A percentile compares a stretch with the other conserved stretches of the same genome.
Evolutionary conservation across 306 rosid genomes (phyloP).

Genomic region (Cucumis cinereus): DNA sequence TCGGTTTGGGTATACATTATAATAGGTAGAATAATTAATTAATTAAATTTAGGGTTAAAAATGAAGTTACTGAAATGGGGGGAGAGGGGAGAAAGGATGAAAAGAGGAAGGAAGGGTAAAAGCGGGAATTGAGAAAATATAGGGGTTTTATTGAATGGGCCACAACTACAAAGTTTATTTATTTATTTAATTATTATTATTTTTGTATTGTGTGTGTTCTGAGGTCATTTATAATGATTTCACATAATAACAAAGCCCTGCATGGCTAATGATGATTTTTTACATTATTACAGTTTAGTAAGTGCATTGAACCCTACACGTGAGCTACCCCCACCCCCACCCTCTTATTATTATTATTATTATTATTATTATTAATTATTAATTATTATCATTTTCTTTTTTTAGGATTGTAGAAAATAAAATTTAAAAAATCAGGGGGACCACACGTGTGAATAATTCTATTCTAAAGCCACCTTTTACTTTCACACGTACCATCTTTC

Average conservation of each 20-base stretch:
- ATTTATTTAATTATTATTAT: too few relatives aligned
- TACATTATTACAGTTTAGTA: conserved; percentile 82
- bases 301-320: conserved; percentile 93
- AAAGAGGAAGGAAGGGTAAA: neutral
- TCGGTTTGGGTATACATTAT: neutral
- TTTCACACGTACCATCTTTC: neutral
- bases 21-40: too few relatives aligned
- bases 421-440: conserved; percentile 25
- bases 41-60: neutral
- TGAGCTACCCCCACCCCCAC: conserved; percentile 28
- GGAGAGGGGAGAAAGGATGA: neutral
- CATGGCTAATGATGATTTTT: conserved; percentile 82
- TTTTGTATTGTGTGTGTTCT: conserved; percentile 10
- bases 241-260: conserved; percentile 83
- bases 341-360: too few relatives aligned
- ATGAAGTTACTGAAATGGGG: neutral
- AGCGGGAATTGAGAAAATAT: neutral
- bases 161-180: neutral
- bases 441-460: conserved; percentile 30
- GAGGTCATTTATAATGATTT: conserved; percentile 88
- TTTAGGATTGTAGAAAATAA: neutral
- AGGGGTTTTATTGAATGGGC: neutral
- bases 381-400: conserved; percentile 7
- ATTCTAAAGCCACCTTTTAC: too few relatives aligned
- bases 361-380: too few relatives aligned